phyloP scores from a whole-genome alignment of 2,329 filamentous ascomycete genomes.

The Akanthomyces lecanii region DNA sequence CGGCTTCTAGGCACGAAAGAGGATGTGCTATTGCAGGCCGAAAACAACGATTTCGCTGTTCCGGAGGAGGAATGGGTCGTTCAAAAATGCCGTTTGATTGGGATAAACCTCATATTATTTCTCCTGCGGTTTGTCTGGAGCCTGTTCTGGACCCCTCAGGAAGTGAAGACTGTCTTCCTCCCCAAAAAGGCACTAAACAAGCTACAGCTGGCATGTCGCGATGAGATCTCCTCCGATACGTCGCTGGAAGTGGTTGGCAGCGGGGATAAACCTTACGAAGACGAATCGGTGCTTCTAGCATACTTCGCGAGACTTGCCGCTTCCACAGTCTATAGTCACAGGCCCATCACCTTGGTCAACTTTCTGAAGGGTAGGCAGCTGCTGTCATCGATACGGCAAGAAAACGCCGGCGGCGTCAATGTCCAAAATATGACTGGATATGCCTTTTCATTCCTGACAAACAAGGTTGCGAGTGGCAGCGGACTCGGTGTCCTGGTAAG shows the following conservation, averaged over 20 bases:
- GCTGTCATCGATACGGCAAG: neutral
- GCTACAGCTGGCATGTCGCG: neutral
- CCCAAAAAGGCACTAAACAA: neutral
- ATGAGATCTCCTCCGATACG: neutral
- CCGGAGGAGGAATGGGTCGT: neutral
- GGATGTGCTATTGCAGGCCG: neutral
- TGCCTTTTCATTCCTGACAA: constrained; percentile 2
- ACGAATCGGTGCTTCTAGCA: neutral
- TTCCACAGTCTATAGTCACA: neutral
- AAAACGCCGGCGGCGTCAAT: neutral
- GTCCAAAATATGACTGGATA: constrained; percentile 3
- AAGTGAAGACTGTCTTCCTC: neutral
- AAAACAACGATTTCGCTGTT: neutral
- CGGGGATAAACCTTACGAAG: neutral
- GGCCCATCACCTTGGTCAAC: neutral
- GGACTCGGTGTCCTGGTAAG: neutral
- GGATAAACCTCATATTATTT: neutral
- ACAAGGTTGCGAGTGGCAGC: neutral
- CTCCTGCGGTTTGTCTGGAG: neutral
- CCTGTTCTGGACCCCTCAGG: neutral
- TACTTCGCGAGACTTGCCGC: neutral
- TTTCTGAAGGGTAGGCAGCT: neutral
- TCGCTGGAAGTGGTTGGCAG: no score
- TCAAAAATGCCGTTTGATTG: neutral
- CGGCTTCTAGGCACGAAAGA: neutral